These are phyloP conservation scores for Protomyces macrosporus DNA, from an alignment of 1,139 yeast species.

Conservation along the genomic window DNA sequence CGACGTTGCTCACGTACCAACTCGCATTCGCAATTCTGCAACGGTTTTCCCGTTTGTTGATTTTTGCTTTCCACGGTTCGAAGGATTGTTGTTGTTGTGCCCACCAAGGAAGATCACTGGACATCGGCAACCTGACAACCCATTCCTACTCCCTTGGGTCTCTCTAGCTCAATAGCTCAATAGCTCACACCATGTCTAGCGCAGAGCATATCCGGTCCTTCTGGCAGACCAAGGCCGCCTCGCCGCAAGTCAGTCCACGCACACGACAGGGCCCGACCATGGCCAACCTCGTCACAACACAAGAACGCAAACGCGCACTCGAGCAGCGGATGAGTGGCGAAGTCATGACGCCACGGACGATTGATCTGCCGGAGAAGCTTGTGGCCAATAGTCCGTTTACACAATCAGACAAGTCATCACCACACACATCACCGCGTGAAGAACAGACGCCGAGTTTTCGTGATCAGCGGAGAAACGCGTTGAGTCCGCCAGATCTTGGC, in stretches of 20 bases:
- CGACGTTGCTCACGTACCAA: no score
- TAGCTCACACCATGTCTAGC: slow-evolving; percentile 2
- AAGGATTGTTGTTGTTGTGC: no score
- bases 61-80: no score
- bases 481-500: background rate
- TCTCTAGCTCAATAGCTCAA: no score
- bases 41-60: no score
- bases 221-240: slow-evolving; percentile 12
- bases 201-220: slow-evolving; percentile 17
- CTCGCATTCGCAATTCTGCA: no score
- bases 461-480: background rate
- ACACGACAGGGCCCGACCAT: slow-evolving; percentile 14
- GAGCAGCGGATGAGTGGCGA: background rate
- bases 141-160: no score
- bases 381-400: background rate
- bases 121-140: no score
- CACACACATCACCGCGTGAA: background rate
- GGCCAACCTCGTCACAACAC: slow-evolving; percentile 7
- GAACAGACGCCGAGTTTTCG: background rate
- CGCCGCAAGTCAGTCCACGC: background rate
- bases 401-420: slow-evolving; percentile 1
- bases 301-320: background rate
- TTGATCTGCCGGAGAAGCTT: slow-evolving; percentile 3
- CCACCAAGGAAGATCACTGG: no score
- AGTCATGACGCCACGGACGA: background rate